A percentile compares a stretch with the other conserved stretches of the same genome.
phyloP scores from a whole-genome alignment of 345 rosid genomes.

The Salix purpurea region DNA sequence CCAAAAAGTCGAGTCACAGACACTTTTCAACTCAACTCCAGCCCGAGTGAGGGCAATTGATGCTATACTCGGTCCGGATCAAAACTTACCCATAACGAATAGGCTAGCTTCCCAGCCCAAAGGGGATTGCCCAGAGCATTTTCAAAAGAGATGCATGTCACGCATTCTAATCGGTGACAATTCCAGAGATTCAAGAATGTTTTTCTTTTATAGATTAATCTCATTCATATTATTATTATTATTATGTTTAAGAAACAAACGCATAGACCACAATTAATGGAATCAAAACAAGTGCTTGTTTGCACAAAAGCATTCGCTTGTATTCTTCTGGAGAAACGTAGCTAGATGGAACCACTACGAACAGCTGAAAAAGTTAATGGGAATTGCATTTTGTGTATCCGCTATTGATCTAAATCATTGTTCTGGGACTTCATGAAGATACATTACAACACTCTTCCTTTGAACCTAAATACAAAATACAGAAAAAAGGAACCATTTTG shows the following conservation, averaged over 20 bases:
- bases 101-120: too few species aligned
- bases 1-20: neutral
- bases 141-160: too few species aligned
- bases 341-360: neutral
- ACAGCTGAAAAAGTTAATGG: neutral
- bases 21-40: too few species aligned
- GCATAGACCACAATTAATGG: neutral
- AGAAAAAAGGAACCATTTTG: neutral
- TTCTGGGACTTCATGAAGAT: neutral
- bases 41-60: too few species aligned
- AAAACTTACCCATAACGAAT: too few species aligned
- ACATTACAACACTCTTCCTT: neutral
- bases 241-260: neutral
- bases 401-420: neutral
- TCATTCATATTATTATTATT: too few species aligned
- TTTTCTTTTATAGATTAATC: too few species aligned
- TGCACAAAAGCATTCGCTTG: too few species aligned
- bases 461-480: neutral
- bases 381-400: neutral
- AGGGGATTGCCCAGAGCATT: too few species aligned
- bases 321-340: neutral
- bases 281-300: neutral
- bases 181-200: too few species aligned
- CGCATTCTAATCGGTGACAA: too few species aligned
- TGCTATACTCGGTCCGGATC: too few species aligned